Percentiles rank a stretch among this genome's conserved stretches.
phyloP scores from a whole-genome alignment of 352 stramenopile genomes.

The Globisporangium irregulare region DNA sequence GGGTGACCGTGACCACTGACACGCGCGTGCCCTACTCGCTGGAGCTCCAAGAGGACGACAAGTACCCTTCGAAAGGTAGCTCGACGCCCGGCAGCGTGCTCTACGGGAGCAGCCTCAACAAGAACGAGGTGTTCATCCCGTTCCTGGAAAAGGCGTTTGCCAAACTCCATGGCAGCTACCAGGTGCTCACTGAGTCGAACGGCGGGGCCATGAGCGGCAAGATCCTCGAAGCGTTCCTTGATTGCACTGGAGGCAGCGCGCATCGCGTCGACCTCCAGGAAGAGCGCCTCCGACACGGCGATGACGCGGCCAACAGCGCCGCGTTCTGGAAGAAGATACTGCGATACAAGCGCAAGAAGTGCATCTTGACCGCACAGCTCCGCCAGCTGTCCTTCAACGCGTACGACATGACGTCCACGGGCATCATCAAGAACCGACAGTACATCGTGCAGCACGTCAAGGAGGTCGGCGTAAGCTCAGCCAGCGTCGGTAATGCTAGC shows the following conservation, averaged over 20 bases:
- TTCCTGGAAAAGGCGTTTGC: slow-evolving; percentile 90
- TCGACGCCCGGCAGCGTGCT: slow-evolving; percentile 45
- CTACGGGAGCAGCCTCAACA: slow-evolving; percentile 70
- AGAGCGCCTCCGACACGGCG: slow-evolving; percentile 21
- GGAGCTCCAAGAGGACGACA: slow-evolving; percentile 38
- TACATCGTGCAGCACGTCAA: slow-evolving; percentile 74
- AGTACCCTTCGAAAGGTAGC: slow-evolving; percentile 18
- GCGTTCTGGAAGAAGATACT: slow-evolving; percentile 70
- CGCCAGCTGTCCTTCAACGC: slow-evolving; percentile 70
- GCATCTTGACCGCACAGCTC: slow-evolving; percentile 64
- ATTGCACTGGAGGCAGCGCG: slow-evolving; percentile 85
- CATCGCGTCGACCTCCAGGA: slow-evolving; percentile 70
- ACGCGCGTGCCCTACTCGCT: slow-evolving; percentile 76
- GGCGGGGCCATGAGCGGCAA: slow-evolving; percentile 46
- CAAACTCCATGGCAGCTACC: slow-evolving; percentile 84
- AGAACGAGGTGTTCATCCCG: slow-evolving; percentile 86
- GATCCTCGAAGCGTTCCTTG: slow-evolving; percentile 83
- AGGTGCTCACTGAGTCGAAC: slow-evolving; percentile 40
- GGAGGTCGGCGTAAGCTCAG: slow-evolving; percentile 36
- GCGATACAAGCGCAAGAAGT: slow-evolving; percentile 52
- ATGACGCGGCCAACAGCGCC: slow-evolving; percentile 17
- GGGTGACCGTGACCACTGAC: slow-evolving; percentile 87
- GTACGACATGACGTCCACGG: slow-evolving; percentile 49
- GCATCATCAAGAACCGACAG: slow-evolving; percentile 75
- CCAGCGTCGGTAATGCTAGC: not conserved